Conservation (phyloP, 2,329 filamentous ascomycete genomes). For the Claviceps sp. region DNA sequence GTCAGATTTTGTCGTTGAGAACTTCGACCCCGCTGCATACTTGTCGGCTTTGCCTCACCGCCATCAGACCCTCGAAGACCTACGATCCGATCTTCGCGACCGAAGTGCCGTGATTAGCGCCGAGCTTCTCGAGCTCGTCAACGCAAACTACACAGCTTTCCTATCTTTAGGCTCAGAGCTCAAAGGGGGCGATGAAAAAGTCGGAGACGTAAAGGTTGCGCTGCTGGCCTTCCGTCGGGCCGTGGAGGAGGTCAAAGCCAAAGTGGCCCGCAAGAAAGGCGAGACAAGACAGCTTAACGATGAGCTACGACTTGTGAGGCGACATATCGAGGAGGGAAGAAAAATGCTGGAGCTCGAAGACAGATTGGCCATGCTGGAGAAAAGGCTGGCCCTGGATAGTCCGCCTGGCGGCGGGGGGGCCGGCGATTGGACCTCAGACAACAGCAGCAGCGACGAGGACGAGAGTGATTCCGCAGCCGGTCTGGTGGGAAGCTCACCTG, state of each 20-base stretch:
- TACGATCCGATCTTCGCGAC: constrained; percentile 73
- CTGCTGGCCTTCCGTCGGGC: constrained; percentile 75
- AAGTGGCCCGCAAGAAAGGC: constrained; percentile 47
- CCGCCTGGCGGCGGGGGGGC: constrained; percentile 10
- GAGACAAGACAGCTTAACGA: constrained; percentile 49
- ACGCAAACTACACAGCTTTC: constrained; percentile 88
- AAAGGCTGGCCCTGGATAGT: constrained; percentile 41
- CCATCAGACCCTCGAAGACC: constrained; percentile 90
- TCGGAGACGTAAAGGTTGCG: constrained; percentile 80
- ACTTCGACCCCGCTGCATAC: constrained; percentile 71
- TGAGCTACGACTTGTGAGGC: constrained; percentile 53
- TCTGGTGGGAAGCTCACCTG: constrained; percentile 31
- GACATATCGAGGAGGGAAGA: constrained; percentile 46
- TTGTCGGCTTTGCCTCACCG: constrained; percentile 69
- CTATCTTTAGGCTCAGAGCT: constrained; percentile 69
- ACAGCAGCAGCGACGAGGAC: constrained; percentile 27
- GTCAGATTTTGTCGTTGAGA: constrained; percentile 61
- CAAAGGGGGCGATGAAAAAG: constrained; percentile 76
- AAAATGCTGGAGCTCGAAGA: constrained; percentile 56
- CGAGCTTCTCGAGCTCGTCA: constrained; percentile 88
- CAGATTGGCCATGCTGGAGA: constrained; percentile 48
- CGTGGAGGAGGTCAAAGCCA: constrained; percentile 57
- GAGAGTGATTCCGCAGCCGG: constrained; percentile 18
- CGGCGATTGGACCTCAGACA: constrained; percentile 15
- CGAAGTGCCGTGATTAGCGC: constrained; percentile 66